phyloP scores from a whole-genome alignment of 805 yeast species.

The Metschnikowia shivogae region DNA sequence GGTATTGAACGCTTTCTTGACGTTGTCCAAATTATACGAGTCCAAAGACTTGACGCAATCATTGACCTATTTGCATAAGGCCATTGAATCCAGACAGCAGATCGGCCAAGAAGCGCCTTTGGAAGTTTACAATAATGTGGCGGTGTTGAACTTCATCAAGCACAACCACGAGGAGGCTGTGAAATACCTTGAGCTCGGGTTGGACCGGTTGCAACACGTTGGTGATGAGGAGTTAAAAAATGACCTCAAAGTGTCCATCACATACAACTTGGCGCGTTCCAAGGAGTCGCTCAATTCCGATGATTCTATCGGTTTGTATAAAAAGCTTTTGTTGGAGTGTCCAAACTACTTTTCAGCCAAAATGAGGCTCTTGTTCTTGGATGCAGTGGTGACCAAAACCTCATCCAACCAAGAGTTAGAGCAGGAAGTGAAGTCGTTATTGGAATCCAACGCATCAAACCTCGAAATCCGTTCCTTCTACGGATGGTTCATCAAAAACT shows the following conservation, averaged over 20 bases:
- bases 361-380: slow-evolving; percentile 63
- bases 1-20: slow-evolving; percentile 59
- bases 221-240: slow-evolving; percentile 32
- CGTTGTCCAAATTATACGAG: slow-evolving; percentile 70
- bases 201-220: slow-evolving; percentile 30
- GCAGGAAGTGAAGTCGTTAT: slow-evolving; percentile 50
- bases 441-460: slow-evolving; percentile 53
- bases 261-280: slow-evolving; percentile 75
- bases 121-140: slow-evolving; percentile 75
- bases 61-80: slow-evolving; percentile 55
- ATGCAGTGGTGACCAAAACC: slow-evolving; percentile 42
- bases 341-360: slow-evolving; percentile 76
- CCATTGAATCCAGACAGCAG: slow-evolving; percentile 48
- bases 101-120: slow-evolving; percentile 46
- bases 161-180: slow-evolving; percentile 58
- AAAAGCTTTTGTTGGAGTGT: slow-evolving; percentile 49
- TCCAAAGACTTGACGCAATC: slow-evolving; percentile 62
- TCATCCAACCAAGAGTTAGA: slow-evolving; percentile 43
- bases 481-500: slow-evolving; percentile 78
- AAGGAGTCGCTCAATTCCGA: slow-evolving; percentile 43
- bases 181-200: slow-evolving; percentile 49
- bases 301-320: slow-evolving; percentile 47
- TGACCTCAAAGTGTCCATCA: slow-evolving; percentile 31
- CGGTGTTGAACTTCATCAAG: slow-evolving; percentile 71
- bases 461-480: slow-evolving; percentile 85